Evolutionary conservation across 2,329 filamentous ascomycete genomes (phyloP).

Genomic region (Pseudocercospora pini-densiflorae): DNA sequence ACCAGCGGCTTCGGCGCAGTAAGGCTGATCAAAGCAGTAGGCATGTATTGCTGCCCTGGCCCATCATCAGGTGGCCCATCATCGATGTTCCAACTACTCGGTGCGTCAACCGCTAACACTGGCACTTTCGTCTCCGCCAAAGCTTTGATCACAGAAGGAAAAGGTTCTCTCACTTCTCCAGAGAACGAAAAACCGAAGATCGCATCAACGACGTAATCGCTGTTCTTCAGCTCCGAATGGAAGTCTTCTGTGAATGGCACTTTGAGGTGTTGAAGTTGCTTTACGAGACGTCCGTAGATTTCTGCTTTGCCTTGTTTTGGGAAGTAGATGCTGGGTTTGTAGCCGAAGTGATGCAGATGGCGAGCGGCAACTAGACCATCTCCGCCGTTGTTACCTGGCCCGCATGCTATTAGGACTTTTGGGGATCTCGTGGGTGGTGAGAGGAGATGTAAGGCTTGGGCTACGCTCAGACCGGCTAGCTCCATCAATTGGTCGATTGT

Average conservation of each 20-base stretch:
- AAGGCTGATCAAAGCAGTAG: slow-evolving; percentile 79
- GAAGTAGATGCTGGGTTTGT: slow-evolving; percentile 86
- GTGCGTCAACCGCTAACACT: slow-evolving; percentile 88
- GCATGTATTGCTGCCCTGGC: slow-evolving; percentile 79
- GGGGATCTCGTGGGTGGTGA: slow-evolving; percentile 75
- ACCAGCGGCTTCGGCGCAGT: slow-evolving; percentile 93
- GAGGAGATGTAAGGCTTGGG: slow-evolving; percentile 85
- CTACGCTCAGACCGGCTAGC: slow-evolving; percentile 87
- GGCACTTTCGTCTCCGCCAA: slow-evolving; percentile 74
- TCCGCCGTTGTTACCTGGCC: slow-evolving; percentile 79
- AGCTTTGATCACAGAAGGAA: slow-evolving; percentile 77
- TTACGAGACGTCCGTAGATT: slow-evolving; percentile 83
- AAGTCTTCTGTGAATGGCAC: slow-evolving; percentile 88
- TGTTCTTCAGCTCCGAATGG: slow-evolving; percentile 62
- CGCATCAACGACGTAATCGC: slow-evolving; percentile 86
- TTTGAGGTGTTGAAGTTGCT: slow-evolving; percentile 80
- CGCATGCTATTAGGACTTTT: slow-evolving; percentile 84
- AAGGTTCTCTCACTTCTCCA: slow-evolving; percentile 90
- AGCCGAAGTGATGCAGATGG: slow-evolving; percentile 90
- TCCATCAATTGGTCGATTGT: slow-evolving; percentile 98
- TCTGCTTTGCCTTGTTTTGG: slow-evolving; percentile 91
- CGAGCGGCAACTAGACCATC: slow-evolving; percentile 94
- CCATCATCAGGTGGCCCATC: slow-evolving; percentile 77
- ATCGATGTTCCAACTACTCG: slow-evolving; percentile 94
- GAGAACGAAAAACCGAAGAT: slow-evolving; percentile 96